Percentiles rank a stretch among this genome's conserved stretches.
Conservation (phyloP, 148 eudicot genomes). For the Hydrangea macrophylla region DNA sequence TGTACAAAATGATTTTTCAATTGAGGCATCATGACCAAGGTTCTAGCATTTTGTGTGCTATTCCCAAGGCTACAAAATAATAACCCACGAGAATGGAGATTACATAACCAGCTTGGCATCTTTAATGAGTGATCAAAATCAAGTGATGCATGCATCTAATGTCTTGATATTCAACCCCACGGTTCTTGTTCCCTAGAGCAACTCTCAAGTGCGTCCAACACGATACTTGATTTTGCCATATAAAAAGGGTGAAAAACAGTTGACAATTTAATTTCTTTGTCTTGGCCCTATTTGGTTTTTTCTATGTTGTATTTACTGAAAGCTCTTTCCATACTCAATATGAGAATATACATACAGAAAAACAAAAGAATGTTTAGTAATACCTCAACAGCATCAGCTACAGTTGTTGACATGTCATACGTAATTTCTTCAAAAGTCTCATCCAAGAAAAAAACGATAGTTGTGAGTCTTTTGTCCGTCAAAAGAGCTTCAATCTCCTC, state of each 20-base stretch:
- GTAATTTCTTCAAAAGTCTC: constrained; percentile 98
- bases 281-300: background rate
- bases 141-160: background rate
- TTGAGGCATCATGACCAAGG: background rate
- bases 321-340: background rate
- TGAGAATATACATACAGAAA: background rate
- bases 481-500: constrained; percentile 96
- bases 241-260: background rate
- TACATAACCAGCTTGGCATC: background rate
- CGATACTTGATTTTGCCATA: background rate
- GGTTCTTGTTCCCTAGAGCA: background rate
- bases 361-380: background rate
- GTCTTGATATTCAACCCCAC: background rate
- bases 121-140: constrained; percentile 1
- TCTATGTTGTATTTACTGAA: background rate
- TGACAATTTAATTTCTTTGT: background rate
- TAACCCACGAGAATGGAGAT: background rate
- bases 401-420: constrained; percentile 93
- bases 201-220: background rate
- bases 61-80: constrained; percentile 7
- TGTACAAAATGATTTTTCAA: no score
- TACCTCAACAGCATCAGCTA: constrained; percentile 99
- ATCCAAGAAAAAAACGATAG: constrained; percentile 95
- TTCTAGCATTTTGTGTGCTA: background rate
- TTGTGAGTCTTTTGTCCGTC: constrained; percentile 83